A percentile compares a stretch with the other conserved stretches of the same genome.
Conservation (phyloP, 352 stramenopile species). For the Globisporangium nagaii region DNA sequence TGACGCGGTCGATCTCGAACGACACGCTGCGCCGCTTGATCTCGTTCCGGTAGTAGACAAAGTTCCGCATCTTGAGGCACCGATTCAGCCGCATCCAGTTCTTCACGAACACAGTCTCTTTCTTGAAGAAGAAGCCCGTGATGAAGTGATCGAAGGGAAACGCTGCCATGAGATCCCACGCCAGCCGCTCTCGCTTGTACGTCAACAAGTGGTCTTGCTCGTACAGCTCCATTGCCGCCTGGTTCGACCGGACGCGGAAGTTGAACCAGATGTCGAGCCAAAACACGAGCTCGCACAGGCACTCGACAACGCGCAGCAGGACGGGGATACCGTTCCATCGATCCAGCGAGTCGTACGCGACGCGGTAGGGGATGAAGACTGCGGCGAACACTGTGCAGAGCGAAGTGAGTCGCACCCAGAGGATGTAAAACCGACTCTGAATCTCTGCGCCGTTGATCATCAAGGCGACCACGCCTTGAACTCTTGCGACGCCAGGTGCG, state of each 20-base stretch:
- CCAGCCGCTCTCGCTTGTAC: constrained; percentile 50
- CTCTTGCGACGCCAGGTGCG: not conserved
- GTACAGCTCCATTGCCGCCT: constrained; percentile 51
- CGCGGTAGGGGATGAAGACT: constrained; percentile 41
- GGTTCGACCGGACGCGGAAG: constrained; percentile 44
- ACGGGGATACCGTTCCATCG: constrained; percentile 35
- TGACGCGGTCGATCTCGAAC: constrained; percentile 49
- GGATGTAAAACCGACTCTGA: constrained; percentile 48
- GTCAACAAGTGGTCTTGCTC: constrained; percentile 47
- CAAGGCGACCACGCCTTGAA: not conserved
- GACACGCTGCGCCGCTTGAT: constrained; percentile 52
- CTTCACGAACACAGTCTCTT: not conserved
- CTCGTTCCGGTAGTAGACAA: constrained; percentile 57
- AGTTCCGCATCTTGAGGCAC: constrained; percentile 47
- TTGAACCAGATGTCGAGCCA: constrained; percentile 58
- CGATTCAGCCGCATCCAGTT: constrained; percentile 51
- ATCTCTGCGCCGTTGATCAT: constrained; percentile 39
- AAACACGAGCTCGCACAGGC: constrained; percentile 38
- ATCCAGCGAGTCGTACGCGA: constrained; percentile 49
- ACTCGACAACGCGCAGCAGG: constrained; percentile 23
- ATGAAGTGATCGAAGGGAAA: constrained; percentile 50
- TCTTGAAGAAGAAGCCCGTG: constrained; percentile 12
- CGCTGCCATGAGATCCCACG: constrained; percentile 30
- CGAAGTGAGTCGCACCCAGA: constrained; percentile 44
- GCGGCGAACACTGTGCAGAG: constrained; percentile 44